phyloP scores from a whole-genome alignment of 2,329 filamentous ascomycete genomes.

The Onygenales sp. region DNA sequence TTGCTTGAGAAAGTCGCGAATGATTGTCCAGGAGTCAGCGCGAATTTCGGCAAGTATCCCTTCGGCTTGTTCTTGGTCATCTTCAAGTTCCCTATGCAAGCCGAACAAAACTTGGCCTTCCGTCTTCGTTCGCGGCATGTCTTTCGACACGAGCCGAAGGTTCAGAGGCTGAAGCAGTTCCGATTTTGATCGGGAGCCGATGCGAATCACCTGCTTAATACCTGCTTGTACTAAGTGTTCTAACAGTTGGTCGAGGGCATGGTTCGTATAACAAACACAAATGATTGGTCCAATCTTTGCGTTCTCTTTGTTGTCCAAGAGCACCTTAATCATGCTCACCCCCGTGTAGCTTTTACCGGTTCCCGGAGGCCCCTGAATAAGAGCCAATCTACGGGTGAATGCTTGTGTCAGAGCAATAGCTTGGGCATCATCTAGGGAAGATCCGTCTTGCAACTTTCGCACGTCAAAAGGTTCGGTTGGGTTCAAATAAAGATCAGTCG shows the following conservation, averaged over 20 bases:
- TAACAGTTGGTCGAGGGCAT: constrained; percentile 22
- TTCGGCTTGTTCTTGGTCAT: not conserved
- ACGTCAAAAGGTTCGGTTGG: constrained; percentile 10
- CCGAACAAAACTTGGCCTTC: not conserved
- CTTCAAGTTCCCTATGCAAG: not conserved
- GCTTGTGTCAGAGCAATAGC: constrained; percentile 12
- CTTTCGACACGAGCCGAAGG: not conserved
- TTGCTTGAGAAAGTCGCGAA: not conserved
- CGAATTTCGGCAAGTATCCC: not conserved
- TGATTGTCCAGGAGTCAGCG: not conserved
- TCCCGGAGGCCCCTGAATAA: constrained; percentile 21
- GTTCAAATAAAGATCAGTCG: constrained; percentile 1
- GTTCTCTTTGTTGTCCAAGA: constrained; percentile 17
- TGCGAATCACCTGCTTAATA: constrained; percentile 16
- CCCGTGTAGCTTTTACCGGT: constrained; percentile 18
- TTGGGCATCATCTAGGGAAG: constrained; percentile 11
- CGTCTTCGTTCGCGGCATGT: not conserved
- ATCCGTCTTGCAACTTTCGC: too few species aligned
- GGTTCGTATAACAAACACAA: constrained; percentile 16
- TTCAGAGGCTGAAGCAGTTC: not conserved
- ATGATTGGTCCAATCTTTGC: constrained; percentile 21
- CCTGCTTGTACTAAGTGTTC: constrained; percentile 16
- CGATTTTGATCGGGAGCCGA: constrained; percentile 19
- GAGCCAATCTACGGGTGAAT: constrained; percentile 13
- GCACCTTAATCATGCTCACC: constrained; percentile 13